Evolutionary conservation across 192 early-diverging fungal genomes (phyloP), one percentile per base, ranked within the genome.

Genomic region (Umbelopsis ramanniana): DNA sequence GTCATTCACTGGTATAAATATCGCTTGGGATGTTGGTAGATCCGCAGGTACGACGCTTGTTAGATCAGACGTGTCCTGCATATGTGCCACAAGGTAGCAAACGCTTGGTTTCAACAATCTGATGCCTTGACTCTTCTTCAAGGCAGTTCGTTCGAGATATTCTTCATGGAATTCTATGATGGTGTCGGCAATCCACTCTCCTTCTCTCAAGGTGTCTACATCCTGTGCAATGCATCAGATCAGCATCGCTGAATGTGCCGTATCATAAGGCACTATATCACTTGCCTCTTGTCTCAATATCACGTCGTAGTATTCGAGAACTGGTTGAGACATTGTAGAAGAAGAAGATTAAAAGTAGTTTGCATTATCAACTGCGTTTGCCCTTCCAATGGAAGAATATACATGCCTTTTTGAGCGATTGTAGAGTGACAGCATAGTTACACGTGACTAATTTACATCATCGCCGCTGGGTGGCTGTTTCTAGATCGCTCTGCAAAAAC

Each of bases 1-100:
- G 35, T 75, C 74, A 23, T 75, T 75, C 6, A 75, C 43, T 7
- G 74, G 74, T 12, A 75, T 75, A 50, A 75, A 75, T 14, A 75
- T 52, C 0, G 54, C 74, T 22, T 43, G 47, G 4, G 46, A 22
- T 70, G 57, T 4, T 38, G 69, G 45, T 0, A 75, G 54, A 29
- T 53, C 35, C 6, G 55, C 43, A 1, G 74, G 74, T 26, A 75
- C 50, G 23, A 47, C 74, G 26, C 57, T 43, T 22, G 43, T 24
- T 35, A 75, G 29, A 11, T 75, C 46, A 21, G 29, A 35, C 9
- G 52, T 21, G 19, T 70, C 69, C 52, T 52, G 46, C n/a, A 63
- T 69, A 66, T 60, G 46, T 26, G 60, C 66, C 12, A 75, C 52
- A 12, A 75, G 46, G 37, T 75, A 69, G 0, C 50, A 57, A 2